A percentile compares a stretch with the other conserved stretches of the same genome.
These are phyloP conservation scores for Seminavis robusta DNA, from an alignment of 108 stramenopile genomes.

Conservation along the genomic window DNA sequence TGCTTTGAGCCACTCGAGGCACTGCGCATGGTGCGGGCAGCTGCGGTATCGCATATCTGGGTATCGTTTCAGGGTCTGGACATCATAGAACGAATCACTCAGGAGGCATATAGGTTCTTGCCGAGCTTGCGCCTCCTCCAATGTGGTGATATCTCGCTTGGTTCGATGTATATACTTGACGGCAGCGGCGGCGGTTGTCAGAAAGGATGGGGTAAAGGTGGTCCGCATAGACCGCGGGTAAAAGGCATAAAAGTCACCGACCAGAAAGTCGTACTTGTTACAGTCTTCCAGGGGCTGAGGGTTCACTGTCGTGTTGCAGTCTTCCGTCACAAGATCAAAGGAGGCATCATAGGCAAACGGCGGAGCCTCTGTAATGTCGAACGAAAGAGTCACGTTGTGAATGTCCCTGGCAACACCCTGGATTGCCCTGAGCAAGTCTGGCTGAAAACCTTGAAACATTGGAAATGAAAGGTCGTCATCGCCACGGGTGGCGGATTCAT, in stretches of 20 bases:
- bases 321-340: neutral
- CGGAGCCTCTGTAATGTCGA: too few species aligned
- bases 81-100: neutral
- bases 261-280: conserved; percentile 3
- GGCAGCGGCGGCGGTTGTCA: neutral
- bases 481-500: too few species aligned
- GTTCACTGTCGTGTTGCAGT: conserved; percentile 3
- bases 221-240: neutral
- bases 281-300: neutral
- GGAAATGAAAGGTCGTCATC: too few species aligned
- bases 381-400: neutral
- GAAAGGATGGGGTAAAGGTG: conserved; percentile 9
- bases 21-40: neutral
- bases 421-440: too few species aligned
- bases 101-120: neutral
- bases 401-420: too few species aligned
- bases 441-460: too few species aligned
- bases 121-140: neutral
- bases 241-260: conserved; percentile 8
- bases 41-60: neutral
- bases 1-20: neutral
- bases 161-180: neutral
- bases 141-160: conserved; percentile 3
- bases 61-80: neutral
- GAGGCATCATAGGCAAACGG: neutral